phyloP scores from a whole-genome alignment of 169 alveolate genomes.

The Plasmodium gonderi region DNA sequence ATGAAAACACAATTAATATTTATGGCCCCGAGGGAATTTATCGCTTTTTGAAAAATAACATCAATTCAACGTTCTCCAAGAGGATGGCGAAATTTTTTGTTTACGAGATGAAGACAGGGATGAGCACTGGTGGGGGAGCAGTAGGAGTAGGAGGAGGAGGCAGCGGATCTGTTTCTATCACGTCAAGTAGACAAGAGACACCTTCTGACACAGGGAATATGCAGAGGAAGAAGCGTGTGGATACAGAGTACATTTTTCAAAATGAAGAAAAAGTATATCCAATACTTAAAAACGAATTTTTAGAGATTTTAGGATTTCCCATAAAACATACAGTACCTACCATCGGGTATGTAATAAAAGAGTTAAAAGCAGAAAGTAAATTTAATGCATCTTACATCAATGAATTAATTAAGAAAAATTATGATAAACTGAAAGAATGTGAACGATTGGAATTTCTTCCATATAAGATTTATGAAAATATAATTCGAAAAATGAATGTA shows the following conservation, averaged over 20 bases:
- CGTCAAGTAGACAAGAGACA: too few relatives aligned
- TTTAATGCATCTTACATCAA: constrained; percentile 75
- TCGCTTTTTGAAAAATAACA: constrained; percentile 48
- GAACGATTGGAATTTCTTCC: constrained; percentile 36
- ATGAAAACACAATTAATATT: constrained; percentile 38
- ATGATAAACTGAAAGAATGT: constrained; percentile 37
- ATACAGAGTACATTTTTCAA: constrained; percentile 41
- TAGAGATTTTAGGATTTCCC: constrained; percentile 78
- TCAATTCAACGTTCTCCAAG: constrained; percentile 16
- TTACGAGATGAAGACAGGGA: constrained; percentile 1
- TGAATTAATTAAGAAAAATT: constrained; percentile 75
- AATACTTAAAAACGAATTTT: constrained; percentile 74
- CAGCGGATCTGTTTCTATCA: too few relatives aligned
- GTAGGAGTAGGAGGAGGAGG: neutral
- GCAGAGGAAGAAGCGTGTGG: neutral
- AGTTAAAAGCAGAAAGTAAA: constrained; percentile 69
- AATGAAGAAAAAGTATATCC: constrained; percentile 70
- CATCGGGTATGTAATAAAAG: constrained; percentile 87
- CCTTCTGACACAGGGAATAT: neutral
- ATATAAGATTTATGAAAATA: constrained; percentile 53
- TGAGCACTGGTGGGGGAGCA: neutral
- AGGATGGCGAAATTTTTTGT: constrained; percentile 28
- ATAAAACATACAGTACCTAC: constrained; percentile 87
- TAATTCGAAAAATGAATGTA: constrained; percentile 37
- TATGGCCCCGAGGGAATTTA: constrained; percentile 87